A percentile compares a stretch with the other conserved stretches of the same genome.
Evolutionary conservation across 1,284 basidiomycete genomes (phyloP).

Genomic region (Melampsora larici-populina): DNA sequence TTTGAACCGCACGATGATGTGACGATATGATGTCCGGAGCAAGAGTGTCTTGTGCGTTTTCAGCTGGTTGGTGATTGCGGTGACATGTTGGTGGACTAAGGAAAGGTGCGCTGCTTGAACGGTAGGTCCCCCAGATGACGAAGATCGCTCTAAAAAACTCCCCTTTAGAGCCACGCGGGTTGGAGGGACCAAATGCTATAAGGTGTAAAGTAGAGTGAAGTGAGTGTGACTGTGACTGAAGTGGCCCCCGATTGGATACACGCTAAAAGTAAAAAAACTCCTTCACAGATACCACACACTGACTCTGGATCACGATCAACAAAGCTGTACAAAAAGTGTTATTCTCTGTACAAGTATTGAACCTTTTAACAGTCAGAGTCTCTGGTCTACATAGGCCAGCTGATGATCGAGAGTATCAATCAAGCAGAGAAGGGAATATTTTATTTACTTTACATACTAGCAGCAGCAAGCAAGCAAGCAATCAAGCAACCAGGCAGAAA

Average conservation of each 20-base stretch:
- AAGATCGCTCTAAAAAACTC: slow-evolving; percentile 7
- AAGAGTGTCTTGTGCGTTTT: not conserved
- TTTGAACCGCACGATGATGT: too few relatives aligned
- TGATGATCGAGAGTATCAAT: too few relatives aligned
- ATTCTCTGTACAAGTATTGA: too few relatives aligned
- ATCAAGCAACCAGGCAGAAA: too few relatives aligned
- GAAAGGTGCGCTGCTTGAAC: slow-evolving; percentile 2
- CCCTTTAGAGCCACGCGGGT: slow-evolving; percentile 3
- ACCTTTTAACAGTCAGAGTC: not conserved
- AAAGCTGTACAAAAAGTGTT: not conserved
- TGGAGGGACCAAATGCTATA: not conserved
- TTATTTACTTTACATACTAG: too few relatives aligned
- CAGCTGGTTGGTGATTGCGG: not conserved
- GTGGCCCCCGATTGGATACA: not conserved
- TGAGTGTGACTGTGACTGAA: too few relatives aligned
- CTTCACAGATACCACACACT: not conserved
- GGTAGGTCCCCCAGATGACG: slow-evolving; percentile 1
- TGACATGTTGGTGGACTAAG: not conserved
- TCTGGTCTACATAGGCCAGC: not conserved
- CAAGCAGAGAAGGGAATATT: too few relatives aligned
- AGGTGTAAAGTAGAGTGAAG: too few relatives aligned
- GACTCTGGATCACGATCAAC: slow-evolving; percentile 1
- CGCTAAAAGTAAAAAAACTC: slow-evolving; percentile 2
- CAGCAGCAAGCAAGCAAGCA: too few relatives aligned
- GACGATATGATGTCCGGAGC: too few relatives aligned